Base-by-base conservation (phyloP, 2,329 filamentous ascomycete species). In the Botrytis tulipae region DNA sequence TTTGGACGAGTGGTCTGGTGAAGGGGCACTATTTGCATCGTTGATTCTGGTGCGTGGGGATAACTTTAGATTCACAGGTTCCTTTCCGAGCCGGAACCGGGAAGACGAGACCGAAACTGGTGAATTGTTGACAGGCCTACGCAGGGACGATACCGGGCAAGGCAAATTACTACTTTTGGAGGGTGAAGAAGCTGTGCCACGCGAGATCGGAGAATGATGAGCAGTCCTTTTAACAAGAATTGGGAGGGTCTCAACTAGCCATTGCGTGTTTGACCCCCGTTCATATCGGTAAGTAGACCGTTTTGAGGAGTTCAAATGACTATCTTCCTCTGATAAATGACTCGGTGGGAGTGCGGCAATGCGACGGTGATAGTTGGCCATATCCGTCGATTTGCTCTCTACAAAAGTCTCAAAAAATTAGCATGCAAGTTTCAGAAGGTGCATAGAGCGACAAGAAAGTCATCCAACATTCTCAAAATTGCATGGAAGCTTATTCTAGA, bases 351-450 rank as follows among this genome's bases (percentile, higher is more conserved):
- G 32, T 22, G 35, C 32, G 46, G 25, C 25, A 6, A n/a, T 29
- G n/a, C 35, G 66, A 57, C 35, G 25, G 44, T 69, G 54, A 25
- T n/a, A 35, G 25, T 57, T 69, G 35, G 48, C 37, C 66, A 69
- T 69, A 51, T 16, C 54, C 22, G 4, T 6, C 25, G 9, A 37
- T 44, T 32, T 57, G 48, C 48, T 32, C 14, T 32, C 37, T 69
- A 69, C 14, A 18, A 40, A 57, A 2, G 20, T 18, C 20, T 42
- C n/a, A 69, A 22, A 42, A 2, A 18, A 37, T 69, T 69, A 69
- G 66, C n/a, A 57, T 69, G n/a, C 22, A 69, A 69, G 8, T 42
- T 57, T 42, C 35, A 57, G 9, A 44, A 32, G 10, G n/a, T 42
- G n/a, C 48, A 44, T 57, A 29, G 22, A 4, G 25, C 10, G 35